These are phyloP conservation scores for Noccaea caerulescens DNA, from an alignment of 345 rosid genomes.

Conservation along the genomic window DNA sequence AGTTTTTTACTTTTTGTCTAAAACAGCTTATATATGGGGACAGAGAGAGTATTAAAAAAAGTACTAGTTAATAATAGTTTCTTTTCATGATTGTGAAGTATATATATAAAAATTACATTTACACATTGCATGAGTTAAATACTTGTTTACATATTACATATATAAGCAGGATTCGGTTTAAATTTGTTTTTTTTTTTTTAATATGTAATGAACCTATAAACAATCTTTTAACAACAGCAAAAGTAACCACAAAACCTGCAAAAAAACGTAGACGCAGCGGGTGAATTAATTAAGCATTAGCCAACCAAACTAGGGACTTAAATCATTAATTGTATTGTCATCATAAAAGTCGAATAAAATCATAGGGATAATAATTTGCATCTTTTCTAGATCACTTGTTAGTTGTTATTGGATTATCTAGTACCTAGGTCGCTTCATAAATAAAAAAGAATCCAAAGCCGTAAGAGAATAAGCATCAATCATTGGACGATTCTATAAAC, in stretches of 20 bases:
- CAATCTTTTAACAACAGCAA: neutral
- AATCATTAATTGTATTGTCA: neutral
- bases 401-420: conserved; percentile 12
- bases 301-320: neutral
- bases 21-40: too few species aligned
- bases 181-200: too few species aligned
- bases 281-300: conserved; percentile 9
- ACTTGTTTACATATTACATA: too few species aligned
- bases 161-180: too few species aligned
- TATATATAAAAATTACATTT: too few species aligned
- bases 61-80: too few species aligned
- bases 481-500: conserved; percentile 28
- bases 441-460: conserved; percentile 13
- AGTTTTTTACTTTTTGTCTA: too few species aligned
- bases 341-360: neutral
- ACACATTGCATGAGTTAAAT: too few species aligned
- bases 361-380: conserved; percentile 16
- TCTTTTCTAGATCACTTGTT: conserved; percentile 22
- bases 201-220: too few species aligned
- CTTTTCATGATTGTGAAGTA: too few species aligned
- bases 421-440: conserved; percentile 25
- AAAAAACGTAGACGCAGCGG: neutral
- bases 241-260: neutral
- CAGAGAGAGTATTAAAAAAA: too few species aligned
- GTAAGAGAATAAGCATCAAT: conserved; percentile 20